Percentiles rank a stretch among this genome's conserved stretches.
Conservation (phyloP, 345 rosid genomes). For the Streptanthus diversifolius region DNA sequence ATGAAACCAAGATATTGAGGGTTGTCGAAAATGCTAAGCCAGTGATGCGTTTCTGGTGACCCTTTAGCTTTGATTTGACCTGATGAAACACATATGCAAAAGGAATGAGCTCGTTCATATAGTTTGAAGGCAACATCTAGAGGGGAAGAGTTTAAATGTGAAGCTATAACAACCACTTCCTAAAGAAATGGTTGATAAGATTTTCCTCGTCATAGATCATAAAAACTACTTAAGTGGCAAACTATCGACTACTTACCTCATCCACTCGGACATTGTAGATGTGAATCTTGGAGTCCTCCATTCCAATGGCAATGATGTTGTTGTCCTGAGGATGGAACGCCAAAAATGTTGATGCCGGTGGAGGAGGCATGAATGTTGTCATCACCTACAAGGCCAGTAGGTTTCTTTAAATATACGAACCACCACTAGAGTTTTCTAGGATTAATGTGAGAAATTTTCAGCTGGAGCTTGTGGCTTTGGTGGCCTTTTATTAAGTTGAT, state of each 20-base stretch:
- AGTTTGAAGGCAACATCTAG: background rate
- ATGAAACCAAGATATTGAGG: constrained; percentile 76
- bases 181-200: background rate
- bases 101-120: constrained; percentile 6
- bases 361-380: constrained; percentile 84
- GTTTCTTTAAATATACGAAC: background rate
- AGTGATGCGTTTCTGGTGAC: constrained; percentile 80
- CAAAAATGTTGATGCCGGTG: constrained; percentile 79
- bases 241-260: constrained; percentile 47
- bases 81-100: constrained; percentile 29
- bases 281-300: constrained; percentile 85
- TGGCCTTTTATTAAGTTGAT: background rate
- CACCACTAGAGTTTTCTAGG: background rate
- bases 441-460: background rate
- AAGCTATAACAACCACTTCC: constrained; percentile 6
- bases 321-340: constrained; percentile 91
- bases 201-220: background rate
- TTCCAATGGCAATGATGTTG: constrained; percentile 84
- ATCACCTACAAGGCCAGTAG: constrained; percentile 53
- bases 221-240: background rate
- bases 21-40: constrained; percentile 79
- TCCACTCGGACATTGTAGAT: constrained; percentile 80
- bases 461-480: background rate
- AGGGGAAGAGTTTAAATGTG: background rate
- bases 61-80: constrained; percentile 82